These are phyloP conservation scores for Diaporthe helianthi DNA, from an alignment of 2,329 filamentous ascomycete genomes.

Conservation along the genomic window DNA sequence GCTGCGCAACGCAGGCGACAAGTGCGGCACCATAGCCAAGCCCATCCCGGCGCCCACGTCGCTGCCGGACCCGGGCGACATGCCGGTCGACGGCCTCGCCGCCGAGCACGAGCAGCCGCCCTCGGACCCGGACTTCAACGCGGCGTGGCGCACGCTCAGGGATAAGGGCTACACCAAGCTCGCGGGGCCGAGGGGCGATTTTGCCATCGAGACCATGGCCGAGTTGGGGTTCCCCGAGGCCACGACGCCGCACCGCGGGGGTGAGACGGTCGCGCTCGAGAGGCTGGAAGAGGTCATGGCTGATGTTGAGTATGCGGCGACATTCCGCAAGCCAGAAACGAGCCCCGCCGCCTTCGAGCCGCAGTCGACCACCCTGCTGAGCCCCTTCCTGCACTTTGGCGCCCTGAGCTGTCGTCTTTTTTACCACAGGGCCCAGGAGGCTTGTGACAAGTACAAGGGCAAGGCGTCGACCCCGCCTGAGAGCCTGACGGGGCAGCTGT, in stretches of 20 bases:
- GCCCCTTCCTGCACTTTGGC: constrained; percentile 78
- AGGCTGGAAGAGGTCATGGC: constrained; percentile 65
- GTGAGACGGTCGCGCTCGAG: constrained; percentile 70
- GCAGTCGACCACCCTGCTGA: constrained; percentile 75
- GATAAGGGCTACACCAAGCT: constrained; percentile 67
- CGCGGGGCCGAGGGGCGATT: constrained; percentile 72
- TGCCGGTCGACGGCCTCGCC: constrained; percentile 65
- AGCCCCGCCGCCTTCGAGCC: constrained; percentile 77
- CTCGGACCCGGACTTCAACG: constrained; percentile 66
- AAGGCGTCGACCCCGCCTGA: constrained; percentile 68
- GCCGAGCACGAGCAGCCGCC: constrained; percentile 50
- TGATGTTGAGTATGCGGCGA: constrained; percentile 72
- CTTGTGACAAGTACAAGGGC: constrained; percentile 63
- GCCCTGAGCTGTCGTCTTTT: constrained; percentile 73
- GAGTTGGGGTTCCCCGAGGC: constrained; percentile 73
- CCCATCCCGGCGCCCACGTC: constrained; percentile 66
- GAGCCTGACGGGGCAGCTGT: constrained; percentile 74
- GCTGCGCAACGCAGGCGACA: constrained; percentile 67
- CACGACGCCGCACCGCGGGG: constrained; percentile 72
- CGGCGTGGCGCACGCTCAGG: constrained; percentile 55
- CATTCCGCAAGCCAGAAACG: constrained; percentile 78
- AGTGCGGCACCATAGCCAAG: constrained; percentile 66
- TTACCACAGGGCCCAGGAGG: constrained; percentile 73
- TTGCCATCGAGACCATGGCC: constrained; percentile 72
- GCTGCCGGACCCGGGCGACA: constrained; percentile 71